These are phyloP conservation scores for Pulveroboletus ravenelii DNA, from an alignment of 768 basidiomycete species.

Conservation along the genomic window DNA sequence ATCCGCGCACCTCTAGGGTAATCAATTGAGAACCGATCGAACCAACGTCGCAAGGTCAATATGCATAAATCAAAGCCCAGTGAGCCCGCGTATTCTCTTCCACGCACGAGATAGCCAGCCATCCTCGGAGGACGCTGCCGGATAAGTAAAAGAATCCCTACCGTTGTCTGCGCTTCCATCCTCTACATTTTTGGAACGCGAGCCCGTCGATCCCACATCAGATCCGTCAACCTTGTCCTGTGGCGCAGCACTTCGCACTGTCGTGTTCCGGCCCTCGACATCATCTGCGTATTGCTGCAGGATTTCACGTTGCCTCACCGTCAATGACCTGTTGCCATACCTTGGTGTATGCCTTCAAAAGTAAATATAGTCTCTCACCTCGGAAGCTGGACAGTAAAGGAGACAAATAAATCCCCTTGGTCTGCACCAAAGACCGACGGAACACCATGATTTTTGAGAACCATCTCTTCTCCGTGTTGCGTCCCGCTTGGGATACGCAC, in stretches of 20 bases:
- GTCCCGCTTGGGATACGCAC: conserved; percentile 90
- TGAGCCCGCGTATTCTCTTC: conserved; percentile 64
- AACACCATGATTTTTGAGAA: conserved; percentile 84
- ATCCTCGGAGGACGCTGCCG: conserved; percentile 49
- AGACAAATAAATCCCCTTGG: conserved; percentile 84
- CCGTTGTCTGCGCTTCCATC: conserved; percentile 46
- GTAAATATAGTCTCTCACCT: conserved; percentile 51
- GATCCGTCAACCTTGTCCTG: conserved; percentile 14
- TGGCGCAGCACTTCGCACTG: conserved; percentile 9
- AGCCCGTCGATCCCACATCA: conserved; percentile 11
- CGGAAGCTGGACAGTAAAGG: conserved; percentile 83
- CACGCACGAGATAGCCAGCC: conserved; percentile 68
- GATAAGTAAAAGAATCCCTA: conserved; percentile 66
- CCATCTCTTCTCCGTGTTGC: conserved; percentile 96
- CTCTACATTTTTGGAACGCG: conserved; percentile 20
- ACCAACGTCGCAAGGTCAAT: conserved; percentile 35
- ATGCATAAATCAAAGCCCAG: conserved; percentile 62
- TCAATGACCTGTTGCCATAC: conserved; percentile 58
- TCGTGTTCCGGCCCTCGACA: conserved; percentile 61
- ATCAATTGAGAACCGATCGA: conserved; percentile 29
- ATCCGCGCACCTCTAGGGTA: conserved; percentile 19
- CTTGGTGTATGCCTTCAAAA: conserved; percentile 6
- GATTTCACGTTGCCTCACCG: conserved; percentile 79
- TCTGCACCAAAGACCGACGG: conserved; percentile 52
- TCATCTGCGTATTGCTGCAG: conserved; percentile 90